Conservation (phyloP, 768 basidiomycete genomes). For the Lenzites betulinus region DNA sequence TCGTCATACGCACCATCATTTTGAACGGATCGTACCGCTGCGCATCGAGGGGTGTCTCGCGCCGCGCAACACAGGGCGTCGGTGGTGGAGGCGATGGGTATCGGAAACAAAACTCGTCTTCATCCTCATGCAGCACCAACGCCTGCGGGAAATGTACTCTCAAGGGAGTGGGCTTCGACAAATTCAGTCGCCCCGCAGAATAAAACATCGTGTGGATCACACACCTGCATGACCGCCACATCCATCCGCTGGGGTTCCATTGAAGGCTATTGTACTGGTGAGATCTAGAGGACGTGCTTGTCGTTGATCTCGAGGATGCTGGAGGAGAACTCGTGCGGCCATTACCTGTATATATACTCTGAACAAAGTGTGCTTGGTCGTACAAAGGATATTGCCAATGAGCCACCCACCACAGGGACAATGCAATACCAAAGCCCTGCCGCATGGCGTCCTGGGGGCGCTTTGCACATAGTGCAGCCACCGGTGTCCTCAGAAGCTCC, state of each 20-base stretch:
- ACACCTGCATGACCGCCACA: neutral
- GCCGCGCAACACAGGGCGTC: conserved; percentile 1
- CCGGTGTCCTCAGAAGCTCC: neutral
- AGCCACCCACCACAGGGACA: neutral
- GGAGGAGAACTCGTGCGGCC: neutral
- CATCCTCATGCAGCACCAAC: neutral
- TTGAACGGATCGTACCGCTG: conserved; percentile 14
- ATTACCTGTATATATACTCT: neutral
- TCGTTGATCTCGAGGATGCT: neutral
- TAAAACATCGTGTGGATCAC: neutral
- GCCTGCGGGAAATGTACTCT: neutral
- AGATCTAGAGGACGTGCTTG: neutral
- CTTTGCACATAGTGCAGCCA: neutral
- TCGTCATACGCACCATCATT: conserved; percentile 1
- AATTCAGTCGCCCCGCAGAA: neutral
- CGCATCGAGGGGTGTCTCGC: conserved; percentile 2
- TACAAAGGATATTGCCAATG: conserved; percentile 2
- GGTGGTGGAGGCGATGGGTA: conserved; percentile 13
- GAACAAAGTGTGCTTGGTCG: neutral
- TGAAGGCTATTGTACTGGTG: neutral
- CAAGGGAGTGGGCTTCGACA: neutral
- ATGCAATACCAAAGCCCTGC: neutral
- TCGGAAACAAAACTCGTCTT: neutral
- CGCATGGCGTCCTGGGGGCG: neutral
- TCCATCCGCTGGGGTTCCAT: conserved; percentile 3